A percentile compares a stretch with the other conserved stretches of the same genome.
Evolutionary conservation across 495 filamentous ascomycete species (phyloP).

Genomic region (Neurospora sp.): DNA sequence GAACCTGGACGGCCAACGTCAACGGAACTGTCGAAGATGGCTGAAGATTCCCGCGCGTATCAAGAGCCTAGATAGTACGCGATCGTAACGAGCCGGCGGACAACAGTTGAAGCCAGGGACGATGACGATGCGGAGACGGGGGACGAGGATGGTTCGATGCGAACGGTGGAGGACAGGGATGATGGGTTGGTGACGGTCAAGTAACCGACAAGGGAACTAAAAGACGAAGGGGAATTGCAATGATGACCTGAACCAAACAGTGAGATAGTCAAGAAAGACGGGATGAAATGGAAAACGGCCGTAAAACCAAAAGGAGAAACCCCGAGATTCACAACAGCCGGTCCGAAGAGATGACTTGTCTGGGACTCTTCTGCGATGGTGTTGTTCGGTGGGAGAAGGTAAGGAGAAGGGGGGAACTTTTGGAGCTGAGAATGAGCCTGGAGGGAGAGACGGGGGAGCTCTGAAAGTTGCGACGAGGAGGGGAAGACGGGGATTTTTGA

Average conservation of each 20-base stretch:
- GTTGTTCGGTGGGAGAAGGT: neutral
- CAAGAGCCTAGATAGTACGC: neutral
- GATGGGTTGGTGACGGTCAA: neutral
- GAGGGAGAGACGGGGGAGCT: neutral
- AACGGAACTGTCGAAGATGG: neutral
- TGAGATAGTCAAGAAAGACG: neutral
- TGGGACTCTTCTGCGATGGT: neutral
- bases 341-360: conserved; percentile 1
- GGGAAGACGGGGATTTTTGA: conserved; percentile 20
- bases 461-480: conserved; percentile 15
- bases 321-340: neutral
- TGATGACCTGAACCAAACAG: neutral
- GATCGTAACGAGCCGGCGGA: neutral
- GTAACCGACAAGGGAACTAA: neutral
- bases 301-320: neutral
- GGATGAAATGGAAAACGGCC: neutral
- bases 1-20: neutral
- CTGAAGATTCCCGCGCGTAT: neutral
- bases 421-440: neutral
- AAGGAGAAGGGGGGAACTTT: neutral
- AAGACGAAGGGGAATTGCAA: neutral
- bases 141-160: neutral
- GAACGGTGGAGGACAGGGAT: neutral
- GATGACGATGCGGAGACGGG: neutral
- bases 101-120: neutral